Conservation (phyloP, 2,329 filamentous ascomycete species). For the Blastomyces gilchristii region DNA sequence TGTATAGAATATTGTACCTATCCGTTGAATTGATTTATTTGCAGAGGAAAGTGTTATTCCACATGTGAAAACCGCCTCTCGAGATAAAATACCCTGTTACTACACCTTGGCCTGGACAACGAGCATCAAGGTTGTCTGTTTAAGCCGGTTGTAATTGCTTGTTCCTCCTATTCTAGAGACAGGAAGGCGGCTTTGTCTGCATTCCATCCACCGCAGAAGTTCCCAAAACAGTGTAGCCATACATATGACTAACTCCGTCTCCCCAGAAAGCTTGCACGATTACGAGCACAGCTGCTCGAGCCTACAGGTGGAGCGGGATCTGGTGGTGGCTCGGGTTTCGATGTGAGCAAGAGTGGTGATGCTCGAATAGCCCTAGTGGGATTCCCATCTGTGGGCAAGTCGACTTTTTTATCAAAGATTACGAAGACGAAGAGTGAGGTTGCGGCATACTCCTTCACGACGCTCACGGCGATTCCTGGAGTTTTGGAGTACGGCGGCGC, state of each 20-base stretch:
- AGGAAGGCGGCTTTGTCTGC: neutral
- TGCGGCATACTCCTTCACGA: conserved; percentile 94
- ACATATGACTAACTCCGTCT: neutral
- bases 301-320: conserved; percentile 69
- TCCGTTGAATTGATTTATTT: neutral
- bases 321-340: conserved; percentile 70
- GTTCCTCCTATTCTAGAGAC: neutral
- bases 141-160: too few species aligned
- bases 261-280: conserved; percentile 79
- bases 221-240: too few species aligned
- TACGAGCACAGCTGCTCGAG: conserved; percentile 88
- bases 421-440: conserved; percentile 97
- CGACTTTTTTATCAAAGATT: conserved; percentile 96
- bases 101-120: too few species aligned
- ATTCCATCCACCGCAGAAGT: neutral
- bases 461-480: conserved; percentile 90
- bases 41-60: neutral
- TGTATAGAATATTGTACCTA: neutral
- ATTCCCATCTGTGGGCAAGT: conserved; percentile 98
- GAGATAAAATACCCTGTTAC: neutral
- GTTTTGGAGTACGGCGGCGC: conserved; percentile 96
- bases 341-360: conserved; percentile 92
- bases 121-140: neutral
- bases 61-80: neutral
- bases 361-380: conserved; percentile 93